Evolutionary conservation across 331 rosid genomes (phyloP), one percentile per base, ranked within the genome.

Genomic region (Telfairia occidentalis): DNA sequence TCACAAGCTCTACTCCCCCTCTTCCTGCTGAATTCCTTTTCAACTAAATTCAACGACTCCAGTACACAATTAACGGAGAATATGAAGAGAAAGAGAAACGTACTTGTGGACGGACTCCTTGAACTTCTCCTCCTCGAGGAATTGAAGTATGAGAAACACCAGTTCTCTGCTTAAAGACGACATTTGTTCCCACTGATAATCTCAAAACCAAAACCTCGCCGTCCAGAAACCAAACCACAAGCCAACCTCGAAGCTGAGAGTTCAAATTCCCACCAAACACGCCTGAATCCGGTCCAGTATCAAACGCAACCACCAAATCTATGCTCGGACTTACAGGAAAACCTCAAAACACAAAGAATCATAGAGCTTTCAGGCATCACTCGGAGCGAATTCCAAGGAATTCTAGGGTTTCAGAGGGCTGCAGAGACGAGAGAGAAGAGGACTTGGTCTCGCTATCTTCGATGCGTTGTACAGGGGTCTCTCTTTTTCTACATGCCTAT

Each of bases 131-230:
- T 92, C 96, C 65, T 89, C 92, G 54, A 92, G 90, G 85, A 92
- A 92, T 80, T 92, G 98, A 78, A 92, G 95, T 75, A 92, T 89
- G 64, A 92, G 91, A 78, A 90, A 87, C 85, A 90, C 96, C 88
- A 92, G 78, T 85, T 92, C 98, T 76, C 91, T 87, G 88, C 92
- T 86, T 86, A 92, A 59, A 85, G 95, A 86, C 77, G 96, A 83
- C 98, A 90, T 90, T n/a, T 45, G 75, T 53, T 37, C 61, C 32
- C n/a, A 40, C 18, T 35, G 19, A 79, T 37, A 76, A 32, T 46
- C 73, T 55, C 38, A 30, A 12, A 57, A 35, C 48, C 73, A 71
- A 29, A 77, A 24, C 28, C 57, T 9, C 77, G 2, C 43, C 58
- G 71, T 37, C 24, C 71, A 57, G 29, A 55, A 50, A 2, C 67